Base-by-base conservation (phyloP, 2,329 filamentous ascomycete species). In the Colletotrichum cuscutae region DNA sequence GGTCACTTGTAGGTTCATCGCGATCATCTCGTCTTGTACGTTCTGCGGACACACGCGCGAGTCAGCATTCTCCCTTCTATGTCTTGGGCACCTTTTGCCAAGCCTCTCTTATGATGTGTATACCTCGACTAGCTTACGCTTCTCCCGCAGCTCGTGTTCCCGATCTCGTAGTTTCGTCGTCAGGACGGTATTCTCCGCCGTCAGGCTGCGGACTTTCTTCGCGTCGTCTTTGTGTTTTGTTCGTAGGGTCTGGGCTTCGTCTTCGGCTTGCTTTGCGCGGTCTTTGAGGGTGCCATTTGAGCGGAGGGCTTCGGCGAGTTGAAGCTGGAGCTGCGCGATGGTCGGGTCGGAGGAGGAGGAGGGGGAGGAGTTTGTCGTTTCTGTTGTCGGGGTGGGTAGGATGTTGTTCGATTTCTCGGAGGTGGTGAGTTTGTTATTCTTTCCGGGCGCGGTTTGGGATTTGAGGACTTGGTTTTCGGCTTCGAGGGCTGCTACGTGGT, bases 1-100 rank as follows among this genome's bases (percentile, higher is more conserved):
- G 77, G 97, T 95, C 56, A 98, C 87, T 82, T 98, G 94, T 76
- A 98, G 86, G 76, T 95, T 95, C 59, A 98, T 84, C 1, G 94
- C 92, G 63, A 97, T 92, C 82, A 98, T 92, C 82, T 99, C 97
- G 82, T 98, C 95, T 84, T 98, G 96, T 65, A 98, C 92, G 78
- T 96, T 90, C 89, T 93, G 77, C 15, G 24, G 42, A 46, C 24
- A 8, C 30, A 37, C 35, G 4, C 35, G 13, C 52, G 13, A 59
- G 68, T 74, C 59, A 72, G 68, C 57, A 19, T 13, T 12, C 60
- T 15, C 37, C 52, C 30, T 3, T 11, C 8, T 32, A 30, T 26
- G 12, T 9, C 28, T 9, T 37, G 8, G 13, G 24, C 19, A 11
- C 11, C 24, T 37, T 37, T 42, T 5, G 6, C 8, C 3, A n/a